Evolutionary conservation across 2,329 filamentous ascomycete species (phyloP), one percentile per base, ranked within the genome.

Genomic region (Paecilomyces variotii): DNA sequence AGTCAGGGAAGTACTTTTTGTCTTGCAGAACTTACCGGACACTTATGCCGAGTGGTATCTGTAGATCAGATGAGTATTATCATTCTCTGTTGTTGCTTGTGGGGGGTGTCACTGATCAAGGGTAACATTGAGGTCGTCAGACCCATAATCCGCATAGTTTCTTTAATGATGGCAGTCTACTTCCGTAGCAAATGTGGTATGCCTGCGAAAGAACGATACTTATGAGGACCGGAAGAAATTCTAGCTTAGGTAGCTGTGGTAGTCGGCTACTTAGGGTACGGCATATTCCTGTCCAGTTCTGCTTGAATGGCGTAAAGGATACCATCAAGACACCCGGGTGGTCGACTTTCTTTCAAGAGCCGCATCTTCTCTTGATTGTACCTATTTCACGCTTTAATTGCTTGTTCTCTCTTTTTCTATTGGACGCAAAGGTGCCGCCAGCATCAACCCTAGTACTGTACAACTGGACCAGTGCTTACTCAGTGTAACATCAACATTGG

Each of bases 1-100:
- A 59, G 7, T 67, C 60, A 1, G 64, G 66, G 53, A 69, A 71
- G 25, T 74, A 39, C 35, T n/a, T 39, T 11, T 39, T 39, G 35
- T 69, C 61, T 67, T 68, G 54, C 73, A 71, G 50, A 69, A 39
- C 35, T 14, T 39, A 11, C 49, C 9, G 64, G 57, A n/a, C 60
- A 60, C 50, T 26, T n/a, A 53, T 30, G 19, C 50, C 27, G 11
- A 53, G 14, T 3, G 50, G 50, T 53, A 30, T 53, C 50, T 53
- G 27, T 26, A 53, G 24, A 26, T 26, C 25, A 53, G 24, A 53
- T n/a, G 27, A 26, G 25, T 26, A 26, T 53, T 7, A 26, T 51
- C 6, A n/a, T 19, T 4, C 11, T 26, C n/a, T n/a, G n/a, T 26
- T 53, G 19, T 12, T 53, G 14, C 35, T 14, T n/a, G 10, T 35